phyloP scores from a whole-genome alignment of 202 grass and related monocot species.

The Musa balbisiana region DNA sequence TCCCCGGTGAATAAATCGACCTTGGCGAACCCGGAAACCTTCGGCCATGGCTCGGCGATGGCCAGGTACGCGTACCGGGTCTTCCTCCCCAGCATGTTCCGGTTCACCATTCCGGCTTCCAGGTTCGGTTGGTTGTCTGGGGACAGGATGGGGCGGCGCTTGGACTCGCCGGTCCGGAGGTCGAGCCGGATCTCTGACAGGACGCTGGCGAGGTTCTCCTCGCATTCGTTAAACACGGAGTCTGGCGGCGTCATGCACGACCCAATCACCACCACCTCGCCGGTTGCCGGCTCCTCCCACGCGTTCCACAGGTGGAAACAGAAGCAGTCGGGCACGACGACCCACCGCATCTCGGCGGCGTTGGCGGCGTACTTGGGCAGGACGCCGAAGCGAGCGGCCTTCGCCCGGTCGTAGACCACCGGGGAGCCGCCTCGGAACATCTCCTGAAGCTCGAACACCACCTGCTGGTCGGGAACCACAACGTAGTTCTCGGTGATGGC shows the following conservation, averaged over 20 bases:
- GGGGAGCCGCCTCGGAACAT: conserved; percentile 77
- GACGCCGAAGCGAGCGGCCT: conserved; percentile 50
- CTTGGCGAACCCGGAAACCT: conserved; percentile 86
- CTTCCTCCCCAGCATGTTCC: conserved; percentile 38
- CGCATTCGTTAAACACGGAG: conserved; percentile 76
- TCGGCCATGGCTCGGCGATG: conserved; percentile 88
- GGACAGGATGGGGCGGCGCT: conserved; percentile 30
- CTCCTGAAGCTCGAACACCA: conserved; percentile 78
- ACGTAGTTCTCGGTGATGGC: conserved; percentile 67
- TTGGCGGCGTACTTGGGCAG: conserved; percentile 47
- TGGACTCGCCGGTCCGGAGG: conserved; percentile 35
- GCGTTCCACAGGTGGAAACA: conserved; percentile 93
- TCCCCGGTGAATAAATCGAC: conserved; percentile 58
- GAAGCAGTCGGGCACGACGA: conserved; percentile 65
- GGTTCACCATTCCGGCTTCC: conserved; percentile 92
- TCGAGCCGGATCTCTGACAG: conserved; percentile 77
- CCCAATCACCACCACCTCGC: conserved; percentile 73
- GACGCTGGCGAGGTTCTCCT: conserved; percentile 49
- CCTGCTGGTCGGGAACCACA: conserved; percentile 75
- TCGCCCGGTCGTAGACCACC: conserved; percentile 59
- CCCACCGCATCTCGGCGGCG: conserved; percentile 49
- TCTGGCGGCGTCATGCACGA: conserved; percentile 95
- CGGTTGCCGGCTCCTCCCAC: conserved; percentile 61
- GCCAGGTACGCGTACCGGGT: conserved; percentile 78
- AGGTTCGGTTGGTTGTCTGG: conserved; percentile 63